Evolutionary conservation across 2,329 filamentous ascomycete genomes (phyloP).

Genomic region (Exophiala viscosa): DNA sequence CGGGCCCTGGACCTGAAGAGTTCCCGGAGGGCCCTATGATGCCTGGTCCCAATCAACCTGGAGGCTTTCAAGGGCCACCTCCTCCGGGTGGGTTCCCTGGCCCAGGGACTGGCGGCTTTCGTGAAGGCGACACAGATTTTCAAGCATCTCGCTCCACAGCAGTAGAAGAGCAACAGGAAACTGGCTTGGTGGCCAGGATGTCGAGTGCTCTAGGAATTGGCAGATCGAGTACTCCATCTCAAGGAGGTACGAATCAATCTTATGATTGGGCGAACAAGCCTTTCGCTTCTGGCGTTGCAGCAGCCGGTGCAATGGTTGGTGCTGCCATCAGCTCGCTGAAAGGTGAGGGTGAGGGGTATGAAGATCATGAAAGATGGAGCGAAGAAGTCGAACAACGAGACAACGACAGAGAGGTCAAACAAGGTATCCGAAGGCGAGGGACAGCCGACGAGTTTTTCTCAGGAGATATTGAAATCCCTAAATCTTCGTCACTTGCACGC

Average conservation of each 20-base stretch:
- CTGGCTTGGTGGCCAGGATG: slow-evolving; percentile 70
- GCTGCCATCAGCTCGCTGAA: slow-evolving; percentile 78
- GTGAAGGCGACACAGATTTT: slow-evolving; percentile 33
- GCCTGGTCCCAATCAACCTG: slow-evolving; percentile 29
- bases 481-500: slow-evolving; percentile 14
- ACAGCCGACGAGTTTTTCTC: slow-evolving; percentile 32
- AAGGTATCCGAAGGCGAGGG: slow-evolving; percentile 28
- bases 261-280: slow-evolving; percentile 78
- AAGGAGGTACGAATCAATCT: slow-evolving; percentile 65
- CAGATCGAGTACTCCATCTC: slow-evolving; percentile 64
- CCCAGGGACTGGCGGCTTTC: slow-evolving; percentile 28
- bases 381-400: slow-evolving; percentile 75
- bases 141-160: slow-evolving; percentile 31
- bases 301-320: slow-evolving; percentile 76
- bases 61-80: slow-evolving; percentile 28
- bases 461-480: slow-evolving; percentile 22
- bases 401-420: slow-evolving; percentile 32
- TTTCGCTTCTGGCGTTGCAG: slow-evolving; percentile 75
- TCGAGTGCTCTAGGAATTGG: slow-evolving; percentile 62
- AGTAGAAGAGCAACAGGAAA: slow-evolving; percentile 41
- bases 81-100: slow-evolving; percentile 30
- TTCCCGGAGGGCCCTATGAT: slow-evolving; percentile 11
- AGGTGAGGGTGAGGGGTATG: slow-evolving; percentile 77
- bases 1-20: slow-evolving; percentile 21
- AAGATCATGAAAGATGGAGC: slow-evolving; percentile 86